Base-by-base conservation (phyloP, 2,329 filamentous ascomycete genomes). In the Hypoxylon sp. region DNA sequence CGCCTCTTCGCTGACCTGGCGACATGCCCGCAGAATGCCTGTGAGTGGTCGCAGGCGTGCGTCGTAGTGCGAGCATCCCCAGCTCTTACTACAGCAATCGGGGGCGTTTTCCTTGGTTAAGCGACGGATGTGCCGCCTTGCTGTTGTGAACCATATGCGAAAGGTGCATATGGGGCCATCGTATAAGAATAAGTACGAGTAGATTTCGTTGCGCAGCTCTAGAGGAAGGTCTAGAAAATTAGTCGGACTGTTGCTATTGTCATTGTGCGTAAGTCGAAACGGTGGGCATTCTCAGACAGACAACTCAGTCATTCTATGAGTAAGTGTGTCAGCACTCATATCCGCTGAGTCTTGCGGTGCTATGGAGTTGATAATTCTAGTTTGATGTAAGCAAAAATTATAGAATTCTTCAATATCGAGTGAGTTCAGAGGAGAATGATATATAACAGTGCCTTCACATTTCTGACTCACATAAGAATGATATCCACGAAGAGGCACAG, bases 121-220 rank as follows among this genome's bases (percentile, higher is more conserved):
- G 4, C 59, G 59, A 2, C 49, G 53, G 10, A 55, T 41, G 11
- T 59, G 53, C 5, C 49, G 46, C 11, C 23, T 30, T 23, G 45
- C 19, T 3, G 56, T 64, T 1, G 51, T 58, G 41, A 62, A 65
- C 57, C 52, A 62, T 34, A 52, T 41, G 1, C 46, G 28, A 10
- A 36, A 32, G 48, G 51, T 58, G 25, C 11, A 4, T 19, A 65
- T 41, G 7, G 57, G 61, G 0, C 21, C 3, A 1, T 30, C 2
- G 21, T 38, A 34, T 5, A 65, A 19, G 13, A 65, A 45, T 2
- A 68, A 45, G 41, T 59, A 36, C 1, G 32, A 38, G 34, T 68
- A 62, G 3, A 65, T 30, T 41, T 65, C 65, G 10, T 65, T 55
- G 32, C 65, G 57, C 13, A 68, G 53, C 19, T 68, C 61, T 17